A percentile compares a stretch with the other conserved stretches of the same genome.
These are phyloP conservation scores for Phtheirospermum japonicum DNA, from an alignment of 257 asterid species.

Conservation along the genomic window DNA sequence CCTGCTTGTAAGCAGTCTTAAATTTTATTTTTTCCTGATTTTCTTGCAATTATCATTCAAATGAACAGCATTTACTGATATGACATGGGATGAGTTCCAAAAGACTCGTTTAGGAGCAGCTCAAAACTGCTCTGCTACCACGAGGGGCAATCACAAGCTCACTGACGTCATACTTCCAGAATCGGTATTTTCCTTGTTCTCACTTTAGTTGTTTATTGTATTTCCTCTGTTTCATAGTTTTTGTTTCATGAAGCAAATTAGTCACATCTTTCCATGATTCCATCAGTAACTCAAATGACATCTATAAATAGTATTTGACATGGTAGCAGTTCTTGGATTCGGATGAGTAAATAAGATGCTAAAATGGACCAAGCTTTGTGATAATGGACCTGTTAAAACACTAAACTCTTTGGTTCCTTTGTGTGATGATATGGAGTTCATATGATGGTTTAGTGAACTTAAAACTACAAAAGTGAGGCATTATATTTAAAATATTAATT, in stretches of 20 bases:
- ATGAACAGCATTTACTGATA: constrained; percentile 71
- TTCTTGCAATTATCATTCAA: not conserved
- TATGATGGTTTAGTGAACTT: not conserved
- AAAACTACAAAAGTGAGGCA: not conserved
- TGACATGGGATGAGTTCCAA: constrained; percentile 96
- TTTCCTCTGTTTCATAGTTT: not conserved
- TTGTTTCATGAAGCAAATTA: constrained; percentile 8
- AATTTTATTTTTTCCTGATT: not conserved
- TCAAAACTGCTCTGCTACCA: constrained; percentile 96
- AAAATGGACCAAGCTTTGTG: not conserved
- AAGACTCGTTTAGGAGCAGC: constrained; percentile 80
- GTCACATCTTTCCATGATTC: not conserved
- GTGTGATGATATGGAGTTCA: not conserved
- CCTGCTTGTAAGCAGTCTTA: not conserved
- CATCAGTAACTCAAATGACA: not conserved
- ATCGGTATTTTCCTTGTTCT: constrained; percentile 43
- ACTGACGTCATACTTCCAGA: constrained; percentile 55
- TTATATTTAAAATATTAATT: constrained; percentile 2
- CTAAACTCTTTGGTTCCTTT: not conserved
- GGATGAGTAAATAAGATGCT: not conserved
- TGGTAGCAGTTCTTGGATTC: not conserved
- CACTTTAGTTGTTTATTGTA: constrained; percentile 10
- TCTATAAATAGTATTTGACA: not conserved
- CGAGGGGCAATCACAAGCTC: constrained; percentile 72
- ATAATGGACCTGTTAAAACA: not conserved